Evolutionary conservation across 352 stramenopile species (phyloP).

Genomic region (Globisporangium yorkense): DNA sequence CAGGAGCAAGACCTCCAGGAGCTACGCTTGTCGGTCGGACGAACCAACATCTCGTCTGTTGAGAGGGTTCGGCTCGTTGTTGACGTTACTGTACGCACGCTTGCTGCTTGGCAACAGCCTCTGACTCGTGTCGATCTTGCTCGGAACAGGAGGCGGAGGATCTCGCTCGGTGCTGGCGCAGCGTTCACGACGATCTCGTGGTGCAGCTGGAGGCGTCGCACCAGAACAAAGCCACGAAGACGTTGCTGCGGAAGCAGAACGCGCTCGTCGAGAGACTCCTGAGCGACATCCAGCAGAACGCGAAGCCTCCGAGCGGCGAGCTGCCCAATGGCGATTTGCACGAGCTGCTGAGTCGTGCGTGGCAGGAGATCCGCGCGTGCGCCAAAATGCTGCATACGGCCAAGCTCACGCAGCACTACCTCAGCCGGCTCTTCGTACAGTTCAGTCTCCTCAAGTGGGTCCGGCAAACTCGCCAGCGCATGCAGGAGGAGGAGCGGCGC

Average conservation of each 20-base stretch:
- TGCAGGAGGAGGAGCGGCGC: constrained; percentile 22
- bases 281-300: constrained; percentile 22
- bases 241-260: constrained; percentile 45
- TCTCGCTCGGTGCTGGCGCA: constrained; percentile 52
- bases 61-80: constrained; percentile 18
- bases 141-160: constrained; percentile 49
- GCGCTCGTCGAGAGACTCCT: constrained; percentile 52
- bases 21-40: constrained; percentile 33
- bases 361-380: constrained; percentile 54
- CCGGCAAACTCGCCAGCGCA: constrained; percentile 32
- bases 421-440: constrained; percentile 57
- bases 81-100: background rate
- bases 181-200: constrained; percentile 38
- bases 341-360: constrained; percentile 23
- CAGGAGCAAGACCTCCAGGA: constrained; percentile 45
- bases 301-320: background rate
- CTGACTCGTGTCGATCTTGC: background rate
- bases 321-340: constrained; percentile 6
- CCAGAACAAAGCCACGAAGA: constrained; percentile 60
- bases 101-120: background rate
- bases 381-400: constrained; percentile 60
- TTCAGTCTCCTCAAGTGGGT: constrained; percentile 59
- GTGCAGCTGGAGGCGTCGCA: constrained; percentile 50
- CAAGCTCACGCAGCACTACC: constrained; percentile 66
- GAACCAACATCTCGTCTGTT: constrained; percentile 51